These are phyloP conservation scores for Microcyclosporella mali DNA, from an alignment of 2,329 filamentous ascomycete genomes.

Conservation along the genomic window DNA sequence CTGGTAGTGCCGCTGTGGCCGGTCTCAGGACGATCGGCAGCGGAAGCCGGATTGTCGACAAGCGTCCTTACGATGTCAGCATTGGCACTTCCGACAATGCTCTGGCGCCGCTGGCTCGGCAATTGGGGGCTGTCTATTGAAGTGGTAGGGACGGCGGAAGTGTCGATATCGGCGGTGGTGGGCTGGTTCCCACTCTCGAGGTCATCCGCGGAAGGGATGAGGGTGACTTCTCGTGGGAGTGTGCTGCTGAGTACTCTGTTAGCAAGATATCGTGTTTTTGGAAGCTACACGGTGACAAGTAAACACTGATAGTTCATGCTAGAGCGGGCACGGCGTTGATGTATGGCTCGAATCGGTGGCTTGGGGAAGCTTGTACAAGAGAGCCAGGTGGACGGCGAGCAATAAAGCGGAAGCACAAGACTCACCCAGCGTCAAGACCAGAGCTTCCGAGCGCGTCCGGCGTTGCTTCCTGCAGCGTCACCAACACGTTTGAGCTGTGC, in stretches of 20 bases:
- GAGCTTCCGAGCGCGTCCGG: conserved; percentile 10
- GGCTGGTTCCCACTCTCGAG: background rate
- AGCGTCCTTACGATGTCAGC: conserved; percentile 47
- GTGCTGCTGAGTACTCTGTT: conserved; percentile 6
- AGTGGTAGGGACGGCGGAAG: background rate
- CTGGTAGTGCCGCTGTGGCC: conserved; percentile 1
- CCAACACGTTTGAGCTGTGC: conserved; percentile 4
- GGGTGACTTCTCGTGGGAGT: conserved; percentile 2
- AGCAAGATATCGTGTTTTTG: background rate
- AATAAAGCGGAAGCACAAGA: background rate
- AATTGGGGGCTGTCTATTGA: background rate
- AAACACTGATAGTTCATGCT: background rate
- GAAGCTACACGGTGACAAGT: background rate
- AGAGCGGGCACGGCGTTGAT: background rate
- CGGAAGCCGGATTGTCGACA: conserved; percentile 40
- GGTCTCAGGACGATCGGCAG: background rate
- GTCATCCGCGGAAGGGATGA: background rate
- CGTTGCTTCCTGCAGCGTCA: conserved; percentile 15
- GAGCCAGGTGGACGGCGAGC: background rate
- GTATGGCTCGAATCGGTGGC: background rate
- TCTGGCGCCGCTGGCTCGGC: conserved; percentile 31
- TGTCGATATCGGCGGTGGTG: background rate
- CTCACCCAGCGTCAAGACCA: background rate
- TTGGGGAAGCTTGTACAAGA: background rate
- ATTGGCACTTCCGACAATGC: conserved; percentile 36